Evolutionary conservation across 805 yeast genomes (phyloP).

Genomic region (Lipomyces orientalis): DNA sequence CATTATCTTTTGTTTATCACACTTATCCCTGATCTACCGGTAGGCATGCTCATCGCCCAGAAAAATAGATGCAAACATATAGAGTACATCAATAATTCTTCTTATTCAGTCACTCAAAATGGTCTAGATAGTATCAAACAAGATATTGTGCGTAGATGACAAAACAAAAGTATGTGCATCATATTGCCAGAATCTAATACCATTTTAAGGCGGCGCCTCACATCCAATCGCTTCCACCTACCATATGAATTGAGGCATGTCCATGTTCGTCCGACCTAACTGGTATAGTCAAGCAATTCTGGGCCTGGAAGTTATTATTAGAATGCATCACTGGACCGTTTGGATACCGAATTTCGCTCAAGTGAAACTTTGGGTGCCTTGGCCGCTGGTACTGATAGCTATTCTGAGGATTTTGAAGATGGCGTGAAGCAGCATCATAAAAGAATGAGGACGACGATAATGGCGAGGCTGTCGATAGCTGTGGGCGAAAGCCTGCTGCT

Average conservation of each 20-base stretch:
- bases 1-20: too few species aligned
- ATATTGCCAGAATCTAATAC: background rate
- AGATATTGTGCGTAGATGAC: background rate
- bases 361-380: background rate
- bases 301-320: background rate
- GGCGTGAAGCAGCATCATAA: background rate
- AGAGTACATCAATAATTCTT: too few species aligned
- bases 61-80: background rate
- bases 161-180: background rate
- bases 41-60: background rate
- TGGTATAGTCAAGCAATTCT: background rate
- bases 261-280: background rate
- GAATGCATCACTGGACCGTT: background rate
- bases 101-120: background rate
- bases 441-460: background rate
- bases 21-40: background rate
- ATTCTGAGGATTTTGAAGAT: background rate
- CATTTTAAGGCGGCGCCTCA: background rate
- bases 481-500: slow-evolving; percentile 1
- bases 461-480: background rate
- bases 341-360: background rate
- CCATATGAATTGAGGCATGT: background rate
- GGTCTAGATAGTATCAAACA: background rate
- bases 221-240: slow-evolving; percentile 3
- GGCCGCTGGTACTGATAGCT: background rate